Percentiles rank a stretch among this genome's conserved stretches.
These are phyloP conservation scores for Paratrypanosoma confusum DNA, from an alignment of 208 protist species.

Conservation along the genomic window DNA sequence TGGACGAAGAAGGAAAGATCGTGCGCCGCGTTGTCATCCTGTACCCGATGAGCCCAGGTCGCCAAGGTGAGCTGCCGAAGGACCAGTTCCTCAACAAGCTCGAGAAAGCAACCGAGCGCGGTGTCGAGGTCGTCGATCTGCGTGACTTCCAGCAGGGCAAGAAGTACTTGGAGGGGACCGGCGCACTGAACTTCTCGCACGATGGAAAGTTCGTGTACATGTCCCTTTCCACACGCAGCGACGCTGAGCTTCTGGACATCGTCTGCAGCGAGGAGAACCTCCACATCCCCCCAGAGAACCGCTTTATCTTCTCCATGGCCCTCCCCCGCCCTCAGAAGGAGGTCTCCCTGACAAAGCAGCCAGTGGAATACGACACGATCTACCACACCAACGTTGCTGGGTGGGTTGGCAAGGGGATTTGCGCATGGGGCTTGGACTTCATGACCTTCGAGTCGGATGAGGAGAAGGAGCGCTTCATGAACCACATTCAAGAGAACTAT, in stretches of 20 bases:
- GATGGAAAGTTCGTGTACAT: conserved; percentile 65
- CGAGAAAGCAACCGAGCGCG: conserved; percentile 7
- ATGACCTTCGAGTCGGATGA: conserved; percentile 40
- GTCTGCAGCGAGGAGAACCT: conserved; percentile 51
- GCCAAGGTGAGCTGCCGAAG: conserved; percentile 37
- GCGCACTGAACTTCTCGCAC: conserved; percentile 44
- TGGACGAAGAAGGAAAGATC: conserved; percentile 34
- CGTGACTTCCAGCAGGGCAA: conserved; percentile 30
- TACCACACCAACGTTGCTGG: conserved; percentile 68
- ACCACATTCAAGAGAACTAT: conserved; percentile 40
- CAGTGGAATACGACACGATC: conserved; percentile 14
- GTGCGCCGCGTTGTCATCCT: conserved; percentile 47
- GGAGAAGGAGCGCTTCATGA: conserved; percentile 37
- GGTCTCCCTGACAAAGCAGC: not conserved
- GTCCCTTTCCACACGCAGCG: conserved; percentile 33
- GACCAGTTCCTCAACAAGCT: conserved; percentile 38
- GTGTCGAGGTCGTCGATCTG: conserved; percentile 54
- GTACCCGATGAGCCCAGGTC: conserved; percentile 52
- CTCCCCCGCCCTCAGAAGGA: conserved; percentile 8
- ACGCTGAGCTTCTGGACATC: conserved; percentile 41
- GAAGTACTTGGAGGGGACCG: conserved; percentile 52
- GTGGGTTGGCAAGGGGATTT: conserved; percentile 69
- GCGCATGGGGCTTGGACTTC: conserved; percentile 48
- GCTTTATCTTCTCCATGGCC: conserved; percentile 35
- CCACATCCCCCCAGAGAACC: conserved; percentile 51